These are phyloP conservation scores for Amanita polypyramis DNA, from an alignment of 768 basidiomycete species.

Conservation along the genomic window DNA sequence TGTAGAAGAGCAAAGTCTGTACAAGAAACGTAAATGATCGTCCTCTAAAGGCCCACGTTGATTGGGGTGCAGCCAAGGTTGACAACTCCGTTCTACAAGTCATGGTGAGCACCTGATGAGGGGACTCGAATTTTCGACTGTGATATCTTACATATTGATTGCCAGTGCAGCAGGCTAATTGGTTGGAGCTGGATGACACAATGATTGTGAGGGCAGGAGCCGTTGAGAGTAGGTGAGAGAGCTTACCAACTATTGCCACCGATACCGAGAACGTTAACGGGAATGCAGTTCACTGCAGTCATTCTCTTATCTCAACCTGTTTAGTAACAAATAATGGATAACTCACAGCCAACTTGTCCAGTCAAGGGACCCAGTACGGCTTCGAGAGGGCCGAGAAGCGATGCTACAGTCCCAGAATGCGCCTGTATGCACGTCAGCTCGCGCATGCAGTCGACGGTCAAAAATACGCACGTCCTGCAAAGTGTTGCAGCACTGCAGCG, in stretches of 20 bases:
- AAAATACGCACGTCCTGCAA: slow-evolving; percentile 10
- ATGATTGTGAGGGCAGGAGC: not conserved
- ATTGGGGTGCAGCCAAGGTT: slow-evolving; percentile 14
- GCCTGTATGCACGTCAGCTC: not conserved
- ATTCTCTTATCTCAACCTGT: not conserved
- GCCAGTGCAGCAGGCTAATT: slow-evolving; percentile 15
- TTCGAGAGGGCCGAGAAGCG: slow-evolving; percentile 8
- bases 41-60: slow-evolving; percentile 12
- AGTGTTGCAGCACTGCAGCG: slow-evolving; percentile 14
- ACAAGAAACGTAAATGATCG: not conserved
- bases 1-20: too few relatives aligned
- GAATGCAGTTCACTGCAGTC: slow-evolving; percentile 12
- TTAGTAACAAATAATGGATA: not conserved
- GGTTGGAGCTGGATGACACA: slow-evolving; percentile 9
- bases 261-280: slow-evolving; percentile 10
- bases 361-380: slow-evolving; percentile 9
- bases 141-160: slow-evolving; percentile 13
- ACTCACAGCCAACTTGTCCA: slow-evolving; percentile 14
- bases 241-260: slow-evolving; percentile 13
- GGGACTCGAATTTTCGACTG: not conserved
- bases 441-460: not conserved
- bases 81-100: slow-evolving; percentile 10
- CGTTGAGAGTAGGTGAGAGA: not conserved
- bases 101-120: not conserved
- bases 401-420: not conserved